Evolutionary conservation across 768 basidiomycete genomes (phyloP), one percentile per base, ranked within the genome.

Genomic region (Kwoniella newhampshirensis): DNA sequence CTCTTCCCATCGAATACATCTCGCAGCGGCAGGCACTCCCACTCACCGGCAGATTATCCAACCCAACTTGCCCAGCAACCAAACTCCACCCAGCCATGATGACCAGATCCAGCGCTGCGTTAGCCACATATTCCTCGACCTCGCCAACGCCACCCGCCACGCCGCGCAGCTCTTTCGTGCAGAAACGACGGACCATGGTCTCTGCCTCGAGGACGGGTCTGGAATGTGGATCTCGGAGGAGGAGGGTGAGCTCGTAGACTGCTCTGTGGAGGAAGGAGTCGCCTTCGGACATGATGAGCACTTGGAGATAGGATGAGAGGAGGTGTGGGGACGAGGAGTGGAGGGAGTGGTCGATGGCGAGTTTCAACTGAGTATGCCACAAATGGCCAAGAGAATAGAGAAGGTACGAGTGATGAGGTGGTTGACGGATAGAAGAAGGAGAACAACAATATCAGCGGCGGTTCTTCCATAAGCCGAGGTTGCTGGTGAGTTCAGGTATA

Each of bases 271-370:
- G 82, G 89, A 90, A 96, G 60, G 84, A 82, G 64, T 93, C 89
- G 15, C 93, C 93, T 80, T 96, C 92, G 54, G 88, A 91, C 93
- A 97, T 97, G 64, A 98, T 84, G 32, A 97, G 79, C 15, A 91
- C 91, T 78, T 98, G 93, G 67, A 98, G 79, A 77, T 93, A 97
- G 0, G 89, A 91, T 3, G 93, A 88, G 47, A 89, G 87, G 42
- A 98, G 81, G 89, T 86, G 59, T 84, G 87, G 66, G 48, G 17
- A 58, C 28, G 40, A 44, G 28, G 37, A 51, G n/a, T 4, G 50
- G 39, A 94, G 81, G 18, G 90, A 90, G 64, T 86, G 86, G 70
- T 92, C 89, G 49, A 97, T 96, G 1, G 91, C 93, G 42, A 91
- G 82, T 74, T 94, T 93, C 52, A 98, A 82, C 73, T 93, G 91